phyloP scores from a whole-genome alignment of 2,329 filamentous ascomycete genomes.

The Blastomyces parvus region DNA sequence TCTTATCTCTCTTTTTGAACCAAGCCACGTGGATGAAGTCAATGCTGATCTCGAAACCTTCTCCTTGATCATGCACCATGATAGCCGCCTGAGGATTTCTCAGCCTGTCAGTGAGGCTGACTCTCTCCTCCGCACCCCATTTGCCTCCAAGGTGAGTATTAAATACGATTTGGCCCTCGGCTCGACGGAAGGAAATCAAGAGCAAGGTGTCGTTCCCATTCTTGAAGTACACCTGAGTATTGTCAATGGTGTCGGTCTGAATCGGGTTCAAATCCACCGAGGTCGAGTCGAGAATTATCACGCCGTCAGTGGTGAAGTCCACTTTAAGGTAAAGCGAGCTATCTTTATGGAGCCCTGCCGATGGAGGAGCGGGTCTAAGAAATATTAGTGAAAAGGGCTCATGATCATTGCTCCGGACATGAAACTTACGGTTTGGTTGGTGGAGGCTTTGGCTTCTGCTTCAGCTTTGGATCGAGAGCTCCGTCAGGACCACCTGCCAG shows the following conservation, averaged over 20 bases:
- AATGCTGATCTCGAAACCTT: conserved; percentile 5
- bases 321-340: not conserved
- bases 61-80: conserved; percentile 4
- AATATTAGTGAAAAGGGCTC: not conserved
- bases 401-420: not conserved
- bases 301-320: not conserved
- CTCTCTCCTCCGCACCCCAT: conserved; percentile 1
- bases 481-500: conserved; percentile 6
- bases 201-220: conserved; percentile 1
- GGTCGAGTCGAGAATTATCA: conserved; percentile 4
- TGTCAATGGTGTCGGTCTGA: conserved; percentile 5
- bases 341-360: not conserved
- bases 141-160: not conserved
- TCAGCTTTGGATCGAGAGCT: conserved; percentile 6
- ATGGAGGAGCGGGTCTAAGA: conserved; percentile 1
- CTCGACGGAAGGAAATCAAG: conserved; percentile 7
- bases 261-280: conserved; percentile 3
- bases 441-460: conserved; percentile 3
- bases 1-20: conserved; percentile 2
- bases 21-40: conserved; percentile 1
- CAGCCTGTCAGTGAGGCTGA: not conserved
- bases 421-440: not conserved
- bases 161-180: conserved; percentile 4
- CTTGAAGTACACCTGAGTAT: not conserved
- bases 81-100: not conserved